Percentiles rank a stretch among this genome's conserved stretches.
These are phyloP conservation scores for Ochetophila trinervis DNA, from an alignment of 306 rosid genomes.

Conservation along the genomic window DNA sequence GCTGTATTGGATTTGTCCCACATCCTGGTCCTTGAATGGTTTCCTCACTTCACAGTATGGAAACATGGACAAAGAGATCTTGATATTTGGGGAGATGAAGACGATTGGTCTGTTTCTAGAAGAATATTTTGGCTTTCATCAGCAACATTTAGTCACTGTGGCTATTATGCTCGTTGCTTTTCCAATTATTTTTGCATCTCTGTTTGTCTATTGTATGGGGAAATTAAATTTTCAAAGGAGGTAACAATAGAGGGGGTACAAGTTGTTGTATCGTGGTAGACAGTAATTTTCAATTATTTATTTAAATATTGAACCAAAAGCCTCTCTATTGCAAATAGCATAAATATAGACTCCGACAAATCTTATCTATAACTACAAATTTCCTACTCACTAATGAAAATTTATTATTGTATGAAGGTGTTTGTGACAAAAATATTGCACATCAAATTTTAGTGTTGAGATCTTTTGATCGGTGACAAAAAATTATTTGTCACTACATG, in stretches of 20 bases:
- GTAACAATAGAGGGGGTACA: conserved; percentile 18
- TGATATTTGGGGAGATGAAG: conserved; percentile 56
- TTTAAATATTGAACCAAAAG: no score
- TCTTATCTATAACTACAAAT: no score
- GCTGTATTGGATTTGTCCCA: conserved; percentile 81
- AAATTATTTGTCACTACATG: no score
- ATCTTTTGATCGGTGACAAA: no score
- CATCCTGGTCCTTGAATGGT: conserved; percentile 79
- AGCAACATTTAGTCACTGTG: conserved; percentile 51
- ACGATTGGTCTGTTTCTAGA: conserved; percentile 44
- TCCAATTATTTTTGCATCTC: conserved; percentile 53
- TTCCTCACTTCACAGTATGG: conserved; percentile 78
- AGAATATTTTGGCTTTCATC: conserved; percentile 63
- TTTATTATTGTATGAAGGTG: no score
- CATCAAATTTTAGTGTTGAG: no score
- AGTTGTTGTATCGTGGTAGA: no score
- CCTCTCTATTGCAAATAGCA: no score
- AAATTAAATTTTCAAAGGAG: conserved; percentile 64
- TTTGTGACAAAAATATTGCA: no score
- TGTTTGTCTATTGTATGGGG: conserved; percentile 67
- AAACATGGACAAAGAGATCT: conserved; percentile 45
- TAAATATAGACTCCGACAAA: no score
- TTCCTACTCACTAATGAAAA: no score
- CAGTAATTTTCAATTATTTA: no score
- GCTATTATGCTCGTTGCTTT: conserved; percentile 64